Evolutionary conservation across 352 stramenopile species (phyloP), one percentile per base, ranked within the genome.

Genomic region (Pythium graminicola): DNA sequence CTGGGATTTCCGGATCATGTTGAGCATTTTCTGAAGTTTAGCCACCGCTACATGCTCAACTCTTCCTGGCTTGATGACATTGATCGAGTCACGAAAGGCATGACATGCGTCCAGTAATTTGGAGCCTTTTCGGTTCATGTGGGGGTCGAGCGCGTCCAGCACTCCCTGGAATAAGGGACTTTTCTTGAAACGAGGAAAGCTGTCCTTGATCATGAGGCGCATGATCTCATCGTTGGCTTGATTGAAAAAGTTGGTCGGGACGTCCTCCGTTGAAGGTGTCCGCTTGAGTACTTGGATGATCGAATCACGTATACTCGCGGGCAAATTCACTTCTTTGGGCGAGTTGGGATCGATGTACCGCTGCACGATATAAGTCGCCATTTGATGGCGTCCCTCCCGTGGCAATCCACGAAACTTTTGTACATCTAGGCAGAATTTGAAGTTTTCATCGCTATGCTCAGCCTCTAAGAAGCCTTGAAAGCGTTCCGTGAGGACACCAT

Each of bases 371-470:
- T 76, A 60, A 5, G 55, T 55, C 0, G 76, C 65, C 20, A 76
- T 48, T 22, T 58, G 27, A 2, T 64, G 63, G 24, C 71, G 69
- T 19, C 70, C 65, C 11, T 64, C 53, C 6, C 63, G 52, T 23
- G 55, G 29, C 0, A 63, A 41, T 0, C 47, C 28, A 8, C 75
- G 71, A 28, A 79, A 89, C 38, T 67, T 70, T 27, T 87, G 72
- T 11, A 91, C 68, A 29, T 86, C 73, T 22, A 85, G 57, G 39
- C 78, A 85, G 41, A 91, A 91, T 20, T 72, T 62, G 35, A 83
- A 87, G 50, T 91, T 91, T 41, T 91, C 80, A 32, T 89, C 80
- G 13, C 77, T 89, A 42, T 89, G 79, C 46, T 91, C 80, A 4
- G 77, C 68, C 46, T 82, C 67, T 0, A 87, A 62, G 40, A 91